These are phyloP conservation scores for Solanum corneliomulleri DNA, from an alignment of 257 asterid species.

Conservation along the genomic window DNA sequence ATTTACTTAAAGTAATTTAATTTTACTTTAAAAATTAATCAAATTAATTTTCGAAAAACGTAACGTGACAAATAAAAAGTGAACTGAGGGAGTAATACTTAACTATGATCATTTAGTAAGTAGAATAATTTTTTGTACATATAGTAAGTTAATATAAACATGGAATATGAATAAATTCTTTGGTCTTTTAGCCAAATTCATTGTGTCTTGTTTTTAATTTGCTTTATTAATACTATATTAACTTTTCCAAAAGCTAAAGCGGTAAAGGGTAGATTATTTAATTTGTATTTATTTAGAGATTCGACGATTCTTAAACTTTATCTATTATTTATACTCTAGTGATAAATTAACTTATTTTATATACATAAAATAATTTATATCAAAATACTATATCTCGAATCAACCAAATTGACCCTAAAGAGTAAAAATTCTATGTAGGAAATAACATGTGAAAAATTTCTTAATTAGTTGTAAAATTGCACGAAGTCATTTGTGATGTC, in stretches of 20 bases:
- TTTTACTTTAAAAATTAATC: too few species aligned
- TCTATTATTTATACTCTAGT: too few species aligned
- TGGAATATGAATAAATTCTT: background rate
- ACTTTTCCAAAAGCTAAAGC: background rate
- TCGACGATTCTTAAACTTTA: too few species aligned
- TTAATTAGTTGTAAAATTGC: background rate
- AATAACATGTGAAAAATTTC: background rate
- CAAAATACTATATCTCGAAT: too few species aligned
- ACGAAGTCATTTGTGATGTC: background rate
- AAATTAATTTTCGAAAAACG: too few species aligned
- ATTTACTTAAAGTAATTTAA: too few species aligned
- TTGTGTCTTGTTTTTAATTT: background rate
- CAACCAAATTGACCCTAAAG: background rate
- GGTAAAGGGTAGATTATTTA: background rate
- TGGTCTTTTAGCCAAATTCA: background rate
- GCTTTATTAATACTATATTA: background rate
- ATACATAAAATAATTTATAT: too few species aligned
- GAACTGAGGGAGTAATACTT: too few species aligned
- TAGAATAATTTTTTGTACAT: background rate
- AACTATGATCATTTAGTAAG: background rate
- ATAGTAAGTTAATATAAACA: background rate
- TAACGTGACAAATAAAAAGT: too few species aligned
- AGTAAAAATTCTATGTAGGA: too few species aligned
- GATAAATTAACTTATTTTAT: too few species aligned
- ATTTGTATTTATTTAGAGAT: background rate